A percentile compares a stretch with the other conserved stretches of the same genome.
Conservation (phyloP, 257 asterid genomes). For the Solanum infundibuliforme region DNA sequence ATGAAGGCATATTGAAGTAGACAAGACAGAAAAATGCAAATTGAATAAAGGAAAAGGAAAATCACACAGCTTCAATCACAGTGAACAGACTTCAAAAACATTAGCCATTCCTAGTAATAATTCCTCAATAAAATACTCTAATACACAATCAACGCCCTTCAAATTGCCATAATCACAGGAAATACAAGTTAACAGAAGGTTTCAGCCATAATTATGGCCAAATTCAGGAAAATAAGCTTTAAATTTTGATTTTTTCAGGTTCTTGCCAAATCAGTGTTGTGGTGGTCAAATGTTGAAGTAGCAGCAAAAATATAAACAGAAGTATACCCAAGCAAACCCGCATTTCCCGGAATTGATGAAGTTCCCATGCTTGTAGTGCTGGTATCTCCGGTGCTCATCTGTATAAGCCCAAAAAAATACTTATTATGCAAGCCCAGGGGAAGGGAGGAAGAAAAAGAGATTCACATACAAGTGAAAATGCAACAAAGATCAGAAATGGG, state of each 20-base stretch:
- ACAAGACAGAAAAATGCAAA: background rate
- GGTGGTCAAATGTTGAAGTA: background rate
- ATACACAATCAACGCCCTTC: background rate
- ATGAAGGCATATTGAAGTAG: background rate
- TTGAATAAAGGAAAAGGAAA: background rate
- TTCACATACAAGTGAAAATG: background rate
- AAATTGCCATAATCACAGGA: background rate
- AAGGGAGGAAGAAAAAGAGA: background rate
- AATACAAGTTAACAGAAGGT: background rate
- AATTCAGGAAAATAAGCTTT: background rate
- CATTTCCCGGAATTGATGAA: conserved; percentile 75
- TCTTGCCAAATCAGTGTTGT: background rate
- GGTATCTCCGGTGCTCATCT: conserved; percentile 57
- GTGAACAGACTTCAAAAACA: background rate
- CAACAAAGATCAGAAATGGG: background rate
- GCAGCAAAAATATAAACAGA: background rate
- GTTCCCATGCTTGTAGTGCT: conserved; percentile 49
- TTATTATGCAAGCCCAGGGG: conserved; percentile 1
- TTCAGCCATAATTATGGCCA: background rate
- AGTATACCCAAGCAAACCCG: conserved; percentile 89
- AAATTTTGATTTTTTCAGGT: background rate
- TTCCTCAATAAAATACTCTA: background rate
- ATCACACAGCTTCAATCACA: background rate
- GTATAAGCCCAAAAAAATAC: conserved; percentile 11
- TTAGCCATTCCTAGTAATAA: background rate